Percentiles rank a stretch among this genome's conserved stretches.
These are phyloP conservation scores for Beauveria caledonica DNA, from an alignment of 2,329 filamentous ascomycete genomes.

Conservation along the genomic window DNA sequence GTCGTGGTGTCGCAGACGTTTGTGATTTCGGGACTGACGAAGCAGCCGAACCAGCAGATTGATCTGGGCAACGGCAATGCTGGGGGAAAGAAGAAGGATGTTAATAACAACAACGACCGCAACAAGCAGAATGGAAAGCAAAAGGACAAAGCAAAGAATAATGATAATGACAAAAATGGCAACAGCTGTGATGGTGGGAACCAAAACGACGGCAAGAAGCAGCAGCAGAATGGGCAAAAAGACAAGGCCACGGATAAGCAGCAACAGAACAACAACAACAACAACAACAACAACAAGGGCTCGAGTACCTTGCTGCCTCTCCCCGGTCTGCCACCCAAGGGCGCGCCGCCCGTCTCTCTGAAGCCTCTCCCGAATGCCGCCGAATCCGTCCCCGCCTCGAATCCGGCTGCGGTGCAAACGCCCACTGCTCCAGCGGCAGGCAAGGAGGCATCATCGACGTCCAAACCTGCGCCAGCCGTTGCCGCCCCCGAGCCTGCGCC, in stretches of 20 bases:
- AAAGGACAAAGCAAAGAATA: not conserved
- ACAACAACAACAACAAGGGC: not conserved
- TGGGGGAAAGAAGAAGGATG: slow-evolving; percentile 9
- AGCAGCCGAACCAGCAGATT: slow-evolving; percentile 1
- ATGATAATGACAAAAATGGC: not conserved
- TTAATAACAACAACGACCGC: not conserved
- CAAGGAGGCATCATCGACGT: not conserved
- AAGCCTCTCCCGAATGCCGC: slow-evolving; percentile 6
- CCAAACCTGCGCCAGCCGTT: not conserved
- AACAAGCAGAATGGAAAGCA: not conserved
- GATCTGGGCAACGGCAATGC: not conserved
- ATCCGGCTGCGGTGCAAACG: not conserved
- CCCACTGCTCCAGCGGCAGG: not conserved
- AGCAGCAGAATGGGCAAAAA: not conserved
- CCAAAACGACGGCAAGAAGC: not conserved
- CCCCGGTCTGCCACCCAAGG: not conserved
- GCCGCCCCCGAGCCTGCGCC: not conserved
- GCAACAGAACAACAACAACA: not conserved
- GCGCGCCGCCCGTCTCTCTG: not conserved
- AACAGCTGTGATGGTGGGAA: not conserved
- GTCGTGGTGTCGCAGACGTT: slow-evolving; percentile 14
- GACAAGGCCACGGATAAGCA: not conserved
- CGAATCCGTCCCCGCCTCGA: not conserved
- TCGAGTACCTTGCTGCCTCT: not conserved
- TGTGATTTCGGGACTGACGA: slow-evolving; percentile 9